Base-by-base conservation (phyloP, 441 rosid genomes). In the Aleurites moluccanus region DNA sequence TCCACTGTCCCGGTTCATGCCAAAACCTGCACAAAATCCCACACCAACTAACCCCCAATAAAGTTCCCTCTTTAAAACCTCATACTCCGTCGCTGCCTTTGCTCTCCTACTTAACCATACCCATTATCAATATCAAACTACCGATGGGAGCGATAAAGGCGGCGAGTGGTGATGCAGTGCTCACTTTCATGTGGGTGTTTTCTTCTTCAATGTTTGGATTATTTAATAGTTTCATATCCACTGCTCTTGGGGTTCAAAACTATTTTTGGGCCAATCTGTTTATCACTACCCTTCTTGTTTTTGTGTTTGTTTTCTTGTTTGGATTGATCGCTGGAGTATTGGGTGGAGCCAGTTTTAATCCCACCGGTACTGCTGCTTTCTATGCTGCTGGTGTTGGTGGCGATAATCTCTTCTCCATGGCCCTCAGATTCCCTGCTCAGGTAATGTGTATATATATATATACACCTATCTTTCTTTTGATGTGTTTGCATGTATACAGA, bases 311-410 rank as follows among this genome's bases (percentile, higher is more conserved):
- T 64, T 86, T 87, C 61, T 33, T 87, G 53, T 93, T 93, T 67
- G 81, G 67, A 25, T 61, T 88, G 35, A 85, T 96, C 27, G 97
- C 77, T 28, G 81, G 15, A 0, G 60, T 78, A 44, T 83, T 96
- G 6, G 97, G 97, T 56, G 98, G 98, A 1, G 97, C 98, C 72
- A 90, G 93, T 80, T 96, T 92, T 72, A 93, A 92, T 75, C 97
- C 98, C 59, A 84, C 91, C 13, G 90, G 86, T 16, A 93, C 74
- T 69, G 92, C 96, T 4, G 80, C 98, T 70, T 90, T 96, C 76
- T 93, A 92, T 71, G 91, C 93, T 7, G 97, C 86, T 63, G 98
- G 97, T 0, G 80, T 91, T 75, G 90, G 97, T 27, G 73, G 74
- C 55, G 95, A 96, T 81, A 81, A 81, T 71, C 90, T 96, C 50